Evolutionary conservation across 1,284 basidiomycete genomes (phyloP).

Genomic region (Leccinum subfulvum): DNA sequence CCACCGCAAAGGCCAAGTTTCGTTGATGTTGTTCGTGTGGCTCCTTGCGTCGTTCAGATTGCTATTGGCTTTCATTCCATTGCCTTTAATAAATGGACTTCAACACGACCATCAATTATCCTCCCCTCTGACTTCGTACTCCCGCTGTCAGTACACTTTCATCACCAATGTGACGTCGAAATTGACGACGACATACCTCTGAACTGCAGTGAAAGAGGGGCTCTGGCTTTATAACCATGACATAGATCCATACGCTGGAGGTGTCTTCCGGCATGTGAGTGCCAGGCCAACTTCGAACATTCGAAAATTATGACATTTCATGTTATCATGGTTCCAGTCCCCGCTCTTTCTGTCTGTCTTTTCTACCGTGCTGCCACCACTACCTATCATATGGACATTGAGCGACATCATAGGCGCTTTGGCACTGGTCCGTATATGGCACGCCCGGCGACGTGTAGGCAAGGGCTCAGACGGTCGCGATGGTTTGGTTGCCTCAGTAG

Average conservation of each 20-base stretch:
- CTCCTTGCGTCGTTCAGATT: constrained; percentile 46
- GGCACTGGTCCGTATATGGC: constrained; percentile 68
- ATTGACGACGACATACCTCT: not conserved
- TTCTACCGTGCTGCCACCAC: constrained; percentile 59
- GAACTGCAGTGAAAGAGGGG: constrained; percentile 78
- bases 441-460: constrained; percentile 49
- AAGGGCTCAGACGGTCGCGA: constrained; percentile 45
- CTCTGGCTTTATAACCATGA: constrained; percentile 73
- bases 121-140: constrained; percentile 79
- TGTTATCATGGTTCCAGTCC: constrained; percentile 49
- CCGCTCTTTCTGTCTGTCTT: constrained; percentile 80
- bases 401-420: constrained; percentile 68
- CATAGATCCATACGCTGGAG: constrained; percentile 83
- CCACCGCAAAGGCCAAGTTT: not conserved
- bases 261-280: constrained; percentile 80
- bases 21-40: constrained; percentile 27
- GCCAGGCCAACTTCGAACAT: not conserved
- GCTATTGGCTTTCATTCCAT: constrained; percentile 47
- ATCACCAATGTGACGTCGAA: not conserved
- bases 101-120: constrained; percentile 74
- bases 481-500: constrained; percentile 58
- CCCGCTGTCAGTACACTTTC: constrained; percentile 40
- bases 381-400: constrained; percentile 68
- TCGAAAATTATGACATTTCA: not conserved
- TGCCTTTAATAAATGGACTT: constrained; percentile 40